Evolutionary conservation across 306 rosid genomes (phyloP), one percentile per base, ranked within the genome.

Genomic region (Pterocarpus macrocarpus): DNA sequence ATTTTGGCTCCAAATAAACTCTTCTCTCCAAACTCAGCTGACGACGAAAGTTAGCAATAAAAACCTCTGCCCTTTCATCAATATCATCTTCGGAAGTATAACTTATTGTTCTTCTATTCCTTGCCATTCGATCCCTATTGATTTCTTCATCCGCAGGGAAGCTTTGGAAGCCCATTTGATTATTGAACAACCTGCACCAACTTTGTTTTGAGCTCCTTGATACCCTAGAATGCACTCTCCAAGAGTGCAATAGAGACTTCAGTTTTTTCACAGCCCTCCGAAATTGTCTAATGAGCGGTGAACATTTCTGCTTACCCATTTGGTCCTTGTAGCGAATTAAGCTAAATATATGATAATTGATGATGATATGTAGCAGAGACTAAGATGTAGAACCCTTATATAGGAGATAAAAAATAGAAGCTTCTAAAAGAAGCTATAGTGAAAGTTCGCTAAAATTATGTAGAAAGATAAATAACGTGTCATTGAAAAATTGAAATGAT

Each of bases 41-140:
- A 28, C 81, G 87, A 1, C 85, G 84, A 74, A 92, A 92, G 32
- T 88, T 85, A 4, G 86, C 80, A 62, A 92, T 92, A 65, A 92
- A 92, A 58, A 80, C 65, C 80, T 92, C 92, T 38, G 95, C 93
- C 61, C 84, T 85, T 64, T 15, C 71, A 78, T 92, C 90, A 63
- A 92, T 75, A 77, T 92, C 97, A 58, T 75, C 87, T 39, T 70
- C 84, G 1, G 30, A 66, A n/a, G 41, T 81, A 69, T 38, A 69
- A 78, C 76, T 80, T 9, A 34, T 3, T 30, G 85, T 57, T 69
- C 79, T 81, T n/a, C 71, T 86, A 75, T 80, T 62, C 53, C 80
- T 59, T 53, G 28, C 22, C 1, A 53, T 7, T 6, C 36, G 63
- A 44, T 71, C 77, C 55, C 56, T 78, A 36, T 47, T 35, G 7